Evolutionary conservation across 148 eudicot species (phyloP).

Genomic region (Chenopodium suecicum): DNA sequence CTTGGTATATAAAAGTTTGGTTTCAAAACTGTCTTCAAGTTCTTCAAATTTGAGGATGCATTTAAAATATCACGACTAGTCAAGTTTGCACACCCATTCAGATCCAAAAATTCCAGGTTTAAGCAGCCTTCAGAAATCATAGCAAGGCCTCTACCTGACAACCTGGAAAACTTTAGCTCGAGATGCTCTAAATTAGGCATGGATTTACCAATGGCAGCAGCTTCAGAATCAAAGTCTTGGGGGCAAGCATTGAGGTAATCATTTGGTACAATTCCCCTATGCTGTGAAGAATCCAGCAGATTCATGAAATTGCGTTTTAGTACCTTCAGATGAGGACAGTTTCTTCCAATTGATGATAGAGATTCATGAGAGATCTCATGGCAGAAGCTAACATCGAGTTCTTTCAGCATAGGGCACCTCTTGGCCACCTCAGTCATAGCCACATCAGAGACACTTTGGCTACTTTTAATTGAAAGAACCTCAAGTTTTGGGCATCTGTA

Average conservation of each 20-base stretch:
- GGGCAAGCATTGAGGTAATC: constrained; percentile 70
- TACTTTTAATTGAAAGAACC: constrained; percentile 76
- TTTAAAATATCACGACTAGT: constrained; percentile 69
- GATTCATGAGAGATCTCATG: constrained; percentile 80
- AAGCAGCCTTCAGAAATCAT: constrained; percentile 66
- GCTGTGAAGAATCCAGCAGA: constrained; percentile 80
- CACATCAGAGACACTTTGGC: constrained; percentile 61
- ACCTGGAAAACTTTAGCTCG: constrained; percentile 72
- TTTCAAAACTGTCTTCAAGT: constrained; percentile 60
- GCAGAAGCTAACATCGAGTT: constrained; percentile 86
- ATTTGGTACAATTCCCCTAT: constrained; percentile 62
- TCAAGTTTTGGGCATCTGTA: constrained; percentile 81
- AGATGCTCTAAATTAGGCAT: constrained; percentile 71
- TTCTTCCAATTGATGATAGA: constrained; percentile 50
- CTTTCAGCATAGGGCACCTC: constrained; percentile 59
- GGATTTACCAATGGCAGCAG: constrained; percentile 59
- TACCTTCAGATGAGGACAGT: constrained; percentile 49
- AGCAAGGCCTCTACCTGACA: constrained; percentile 64
- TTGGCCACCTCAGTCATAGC: constrained; percentile 51
- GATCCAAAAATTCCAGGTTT: constrained; percentile 61
- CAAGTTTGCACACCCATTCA: constrained; percentile 76
- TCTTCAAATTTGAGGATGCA: constrained; percentile 43
- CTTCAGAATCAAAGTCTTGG: constrained; percentile 84
- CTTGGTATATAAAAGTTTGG: constrained; percentile 89
- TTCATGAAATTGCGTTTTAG: constrained; percentile 78